Conservation (phyloP, 345 rosid genomes). For the Capsella bursapastoris region DNA sequence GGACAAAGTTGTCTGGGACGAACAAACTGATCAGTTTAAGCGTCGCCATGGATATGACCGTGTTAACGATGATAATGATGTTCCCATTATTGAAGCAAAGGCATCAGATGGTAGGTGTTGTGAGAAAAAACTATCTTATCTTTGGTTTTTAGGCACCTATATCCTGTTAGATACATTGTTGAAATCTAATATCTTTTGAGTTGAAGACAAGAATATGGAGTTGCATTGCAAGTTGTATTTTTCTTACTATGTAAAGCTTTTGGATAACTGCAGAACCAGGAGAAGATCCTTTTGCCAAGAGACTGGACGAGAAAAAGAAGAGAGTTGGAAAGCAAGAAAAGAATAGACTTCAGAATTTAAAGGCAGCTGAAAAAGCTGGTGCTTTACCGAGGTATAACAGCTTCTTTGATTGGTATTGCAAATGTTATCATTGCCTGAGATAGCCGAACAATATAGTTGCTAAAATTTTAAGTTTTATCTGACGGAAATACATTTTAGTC, state of each 20-base stretch:
- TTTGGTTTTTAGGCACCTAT: neutral
- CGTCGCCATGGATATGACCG: constrained; percentile 91
- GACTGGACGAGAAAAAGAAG: constrained; percentile 71
- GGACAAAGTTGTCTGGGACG: constrained; percentile 85
- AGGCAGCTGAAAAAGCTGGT: constrained; percentile 75
- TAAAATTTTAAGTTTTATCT: neutral
- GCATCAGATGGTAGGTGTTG: constrained; percentile 67
- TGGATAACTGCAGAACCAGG: constrained; percentile 65
- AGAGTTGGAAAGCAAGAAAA: constrained; percentile 81
- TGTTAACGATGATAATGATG: constrained; percentile 83
- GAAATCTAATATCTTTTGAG: neutral
- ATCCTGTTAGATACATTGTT: constrained; percentile 14
- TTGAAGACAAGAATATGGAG: constrained; percentile 2
- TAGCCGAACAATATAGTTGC: neutral
- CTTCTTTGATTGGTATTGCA: constrained; percentile 10
- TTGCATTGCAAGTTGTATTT: constrained; percentile 21
- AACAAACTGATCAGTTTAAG: constrained; percentile 84
- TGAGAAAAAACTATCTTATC: neutral
- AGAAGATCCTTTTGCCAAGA: constrained; percentile 86
- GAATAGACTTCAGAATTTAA: constrained; percentile 73
- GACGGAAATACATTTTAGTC: neutral
- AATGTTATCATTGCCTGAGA: constrained; percentile 6
- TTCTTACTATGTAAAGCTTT: constrained; percentile 24
- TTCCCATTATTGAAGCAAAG: constrained; percentile 89
- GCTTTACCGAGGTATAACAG: constrained; percentile 79